A percentile compares a stretch with the other conserved stretches of the same genome.
Conservation (phyloP, 805 yeast genomes). For the Wickerhamiella azyma region DNA sequence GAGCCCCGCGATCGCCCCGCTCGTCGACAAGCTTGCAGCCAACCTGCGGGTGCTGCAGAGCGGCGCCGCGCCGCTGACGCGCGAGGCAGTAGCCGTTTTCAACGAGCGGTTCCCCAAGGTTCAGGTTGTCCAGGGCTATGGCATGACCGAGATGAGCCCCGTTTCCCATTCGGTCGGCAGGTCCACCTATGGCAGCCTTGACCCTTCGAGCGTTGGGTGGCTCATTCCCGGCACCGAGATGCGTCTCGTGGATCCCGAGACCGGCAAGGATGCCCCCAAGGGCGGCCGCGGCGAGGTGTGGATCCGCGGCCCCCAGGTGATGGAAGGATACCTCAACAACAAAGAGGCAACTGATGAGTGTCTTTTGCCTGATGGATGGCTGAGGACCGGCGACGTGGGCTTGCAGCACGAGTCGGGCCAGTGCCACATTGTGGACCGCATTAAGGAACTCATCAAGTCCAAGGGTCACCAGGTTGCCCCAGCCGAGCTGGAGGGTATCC, state of each 20-base stretch:
- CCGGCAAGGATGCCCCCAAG: constrained; percentile 37
- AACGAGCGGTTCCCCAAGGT: constrained; percentile 11
- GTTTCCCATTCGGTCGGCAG: constrained; percentile 31
- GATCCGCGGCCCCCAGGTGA: constrained; percentile 43
- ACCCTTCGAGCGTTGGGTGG: constrained; percentile 37
- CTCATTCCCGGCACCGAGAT: constrained; percentile 36
- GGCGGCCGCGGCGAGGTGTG: constrained; percentile 41
- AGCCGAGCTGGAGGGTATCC: constrained; percentile 81
- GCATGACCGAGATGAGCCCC: constrained; percentile 52
- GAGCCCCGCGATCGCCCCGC: constrained; percentile 32
- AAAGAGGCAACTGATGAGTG: constrained; percentile 35
- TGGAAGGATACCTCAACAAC: constrained; percentile 38
- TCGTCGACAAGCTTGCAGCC: constrained; percentile 29
- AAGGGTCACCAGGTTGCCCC: constrained; percentile 86
- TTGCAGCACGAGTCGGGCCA: constrained; percentile 27
- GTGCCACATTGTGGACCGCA: constrained; percentile 41
- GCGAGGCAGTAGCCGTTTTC: constrained; percentile 11
- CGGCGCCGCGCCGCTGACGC: constrained; percentile 36
- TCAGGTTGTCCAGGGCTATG: constrained; percentile 24
- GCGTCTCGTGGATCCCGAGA: constrained; percentile 29
- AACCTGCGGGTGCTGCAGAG: constrained; percentile 25
- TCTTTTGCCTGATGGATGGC: constrained; percentile 39
- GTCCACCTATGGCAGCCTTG: constrained; percentile 27
- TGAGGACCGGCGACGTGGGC: constrained; percentile 46
- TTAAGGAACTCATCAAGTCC: constrained; percentile 52